Percentiles rank a stretch among this genome's conserved stretches.
phyloP scores from a whole-genome alignment of 2,329 filamentous ascomycete genomes.

The Emmonsia crescens region DNA sequence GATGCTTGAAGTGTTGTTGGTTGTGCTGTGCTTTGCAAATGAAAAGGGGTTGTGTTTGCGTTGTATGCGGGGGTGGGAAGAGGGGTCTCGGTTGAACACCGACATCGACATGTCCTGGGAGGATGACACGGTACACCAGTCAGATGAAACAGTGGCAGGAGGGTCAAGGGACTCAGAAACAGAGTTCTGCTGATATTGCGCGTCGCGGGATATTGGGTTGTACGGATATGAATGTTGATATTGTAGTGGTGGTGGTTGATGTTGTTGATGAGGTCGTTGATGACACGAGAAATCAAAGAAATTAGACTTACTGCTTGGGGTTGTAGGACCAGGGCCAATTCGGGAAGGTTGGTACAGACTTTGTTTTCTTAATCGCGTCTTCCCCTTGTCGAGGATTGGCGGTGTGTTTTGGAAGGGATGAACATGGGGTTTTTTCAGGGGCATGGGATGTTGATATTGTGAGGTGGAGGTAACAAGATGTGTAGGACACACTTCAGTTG shows the following conservation, averaged over 20 bases:
- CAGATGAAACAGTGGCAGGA: not conserved
- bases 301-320: constrained; percentile 13
- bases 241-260: not conserved
- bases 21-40: not conserved
- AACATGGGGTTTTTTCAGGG: constrained; percentile 10
- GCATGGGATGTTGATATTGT: constrained; percentile 12
- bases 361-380: not conserved
- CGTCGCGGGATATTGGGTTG: not conserved
- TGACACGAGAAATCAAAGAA: constrained; percentile 5
- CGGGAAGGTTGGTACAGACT: constrained; percentile 2
- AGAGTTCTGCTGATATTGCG: not conserved
- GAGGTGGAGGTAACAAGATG: constrained; percentile 5
- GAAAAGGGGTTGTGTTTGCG: not conserved
- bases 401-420: constrained; percentile 13
- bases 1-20: not conserved
- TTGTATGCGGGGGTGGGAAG: not conserved
- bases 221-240: not conserved
- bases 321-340: constrained; percentile 3
- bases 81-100: not conserved
- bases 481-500: constrained; percentile 8
- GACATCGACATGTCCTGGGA: not conserved
- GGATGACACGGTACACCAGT: constrained; percentile 2
- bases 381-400: constrained; percentile 7
- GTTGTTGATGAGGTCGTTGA: not conserved
- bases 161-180: not conserved